Percentiles rank a stretch among this genome's conserved stretches.
Evolutionary conservation across 2,329 filamentous ascomycete genomes (phyloP).

Genomic region (Epichloe uncinata): DNA sequence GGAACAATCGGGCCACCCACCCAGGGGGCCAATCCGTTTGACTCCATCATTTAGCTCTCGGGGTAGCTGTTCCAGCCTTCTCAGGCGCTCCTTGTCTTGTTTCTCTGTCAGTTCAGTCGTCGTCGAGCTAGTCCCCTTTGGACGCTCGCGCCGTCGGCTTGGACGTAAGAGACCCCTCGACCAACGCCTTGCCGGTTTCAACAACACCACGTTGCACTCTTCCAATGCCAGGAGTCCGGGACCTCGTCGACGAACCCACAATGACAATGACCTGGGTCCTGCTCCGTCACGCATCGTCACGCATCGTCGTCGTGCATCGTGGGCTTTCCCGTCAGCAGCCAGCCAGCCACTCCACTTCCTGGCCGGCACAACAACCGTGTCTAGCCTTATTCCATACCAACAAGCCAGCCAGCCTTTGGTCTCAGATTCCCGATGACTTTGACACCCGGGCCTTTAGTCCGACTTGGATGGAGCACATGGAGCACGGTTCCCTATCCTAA

Average conservation of each 20-base stretch:
- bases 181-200: constrained; percentile 2
- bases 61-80: neutral
- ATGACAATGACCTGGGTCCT: neutral
- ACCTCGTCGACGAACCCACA: neutral
- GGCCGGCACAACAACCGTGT: neutral
- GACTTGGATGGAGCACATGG: constrained; percentile 3
- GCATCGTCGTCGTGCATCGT: neutral
- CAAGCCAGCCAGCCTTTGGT: constrained; percentile 7
- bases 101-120: neutral
- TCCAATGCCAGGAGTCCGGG: neutral
- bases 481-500: constrained; percentile 4
- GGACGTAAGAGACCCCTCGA: neutral
- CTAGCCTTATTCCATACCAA: neutral
- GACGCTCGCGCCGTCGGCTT: neutral
- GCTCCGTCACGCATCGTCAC: neutral
- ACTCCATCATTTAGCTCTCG: neutral
- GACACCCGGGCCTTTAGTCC: constrained; percentile 4
- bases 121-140: neutral
- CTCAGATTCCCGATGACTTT: constrained; percentile 9
- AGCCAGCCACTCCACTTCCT: neutral
- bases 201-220: neutral
- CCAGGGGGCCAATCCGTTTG: neutral
- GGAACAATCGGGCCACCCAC: neutral
- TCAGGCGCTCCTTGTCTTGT: neutral
- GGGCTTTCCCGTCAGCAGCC: constrained; percentile 1